Base-by-base conservation (phyloP, 495 filamentous ascomycete species). In the Evernia prunastri region DNA sequence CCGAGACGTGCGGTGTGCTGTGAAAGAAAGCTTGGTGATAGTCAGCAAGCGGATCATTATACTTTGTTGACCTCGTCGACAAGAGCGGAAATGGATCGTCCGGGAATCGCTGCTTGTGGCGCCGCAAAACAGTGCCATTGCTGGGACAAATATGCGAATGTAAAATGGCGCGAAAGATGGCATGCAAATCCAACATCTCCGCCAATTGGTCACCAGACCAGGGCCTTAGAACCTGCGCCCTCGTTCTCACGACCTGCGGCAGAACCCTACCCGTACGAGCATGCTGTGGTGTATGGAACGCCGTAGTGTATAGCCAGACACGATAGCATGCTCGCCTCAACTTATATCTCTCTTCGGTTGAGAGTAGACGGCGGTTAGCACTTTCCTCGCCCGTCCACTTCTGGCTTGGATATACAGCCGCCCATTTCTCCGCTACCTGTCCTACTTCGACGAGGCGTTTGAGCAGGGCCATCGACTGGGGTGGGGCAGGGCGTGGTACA, bases 301-400 rank as follows among this genome's bases (percentile, higher is more conserved):
- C 85, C 20, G 74, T 76, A 51, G 76, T 70, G 69, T 84, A 87
- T 17, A 86, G 76, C 89, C 89, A 91, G 72, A 89, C 80, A 1
- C 83, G 79, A 69, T 89, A 92, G 61, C 91, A 70, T 1, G 85
- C 88, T 49, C 80, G 79, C 8, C 89, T 83, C n/a, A 91, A 64
- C 8, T 82, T 79, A 31, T 77, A 75, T 25, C 81, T 77, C 71
- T 92, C 90, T 17, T 78, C 63, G 3, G 65, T 57, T 0, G 71
- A 80, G 13, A 93, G 77, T 6, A 83, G 78, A 17, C 90, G 86
- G n/a, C 88, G 82, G 58, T 82, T 74, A 61, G 82, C 78, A 39
- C 78, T 87, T 54, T 83, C 75, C 12, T 78, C 66, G 29, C 64
- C 64, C 37, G 79, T 79, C 85, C 89, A 92, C 63, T 85, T 84